Percentiles rank a stretch among this genome's conserved stretches.
Evolutionary conservation across 805 yeast genomes (phyloP).

Genomic region (Monosporozyma siamensis): DNA sequence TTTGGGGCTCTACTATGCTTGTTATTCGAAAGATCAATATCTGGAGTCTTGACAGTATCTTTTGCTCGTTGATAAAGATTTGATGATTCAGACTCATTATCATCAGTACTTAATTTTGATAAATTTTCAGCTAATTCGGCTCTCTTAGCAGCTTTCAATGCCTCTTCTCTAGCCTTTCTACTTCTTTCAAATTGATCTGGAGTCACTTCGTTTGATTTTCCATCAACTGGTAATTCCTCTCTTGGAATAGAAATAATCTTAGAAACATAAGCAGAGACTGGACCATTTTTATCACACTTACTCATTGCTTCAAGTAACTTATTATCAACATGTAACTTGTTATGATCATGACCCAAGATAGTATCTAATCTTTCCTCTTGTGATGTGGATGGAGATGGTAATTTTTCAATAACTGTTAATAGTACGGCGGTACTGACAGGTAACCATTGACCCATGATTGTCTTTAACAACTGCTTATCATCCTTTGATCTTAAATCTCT

Average conservation of each 20-base stretch:
- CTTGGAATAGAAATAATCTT: slow-evolving; percentile 83
- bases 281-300: slow-evolving; percentile 57
- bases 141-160: slow-evolving; percentile 56
- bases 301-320: slow-evolving; percentile 47
- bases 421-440: slow-evolving; percentile 84
- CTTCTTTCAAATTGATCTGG: slow-evolving; percentile 56
- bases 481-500: slow-evolving; percentile 78
- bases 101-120: slow-evolving; percentile 12
- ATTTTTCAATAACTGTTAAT: slow-evolving; percentile 69
- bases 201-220: slow-evolving; percentile 32
- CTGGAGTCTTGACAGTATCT: slow-evolving; percentile 23
- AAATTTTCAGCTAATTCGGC: slow-evolving; percentile 32
- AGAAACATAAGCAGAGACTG: slow-evolving; percentile 71
- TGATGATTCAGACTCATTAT: slow-evolving; percentile 4
- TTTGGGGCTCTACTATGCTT: slow-evolving; percentile 3
- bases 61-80: slow-evolving; percentile 21
- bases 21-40: slow-evolving; percentile 7
- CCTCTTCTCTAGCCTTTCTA: slow-evolving; percentile 55
- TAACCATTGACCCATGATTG: slow-evolving; percentile 85
- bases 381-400: slow-evolving; percentile 76
- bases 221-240: slow-evolving; percentile 59
- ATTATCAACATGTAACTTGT: slow-evolving; percentile 34
- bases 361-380: slow-evolving; percentile 65
- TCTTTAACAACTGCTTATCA: slow-evolving; percentile 47
- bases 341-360: slow-evolving; percentile 39